Base-by-base conservation (phyloP, 192 early-diverging fungal species). In the Backusella psychrophila region DNA sequence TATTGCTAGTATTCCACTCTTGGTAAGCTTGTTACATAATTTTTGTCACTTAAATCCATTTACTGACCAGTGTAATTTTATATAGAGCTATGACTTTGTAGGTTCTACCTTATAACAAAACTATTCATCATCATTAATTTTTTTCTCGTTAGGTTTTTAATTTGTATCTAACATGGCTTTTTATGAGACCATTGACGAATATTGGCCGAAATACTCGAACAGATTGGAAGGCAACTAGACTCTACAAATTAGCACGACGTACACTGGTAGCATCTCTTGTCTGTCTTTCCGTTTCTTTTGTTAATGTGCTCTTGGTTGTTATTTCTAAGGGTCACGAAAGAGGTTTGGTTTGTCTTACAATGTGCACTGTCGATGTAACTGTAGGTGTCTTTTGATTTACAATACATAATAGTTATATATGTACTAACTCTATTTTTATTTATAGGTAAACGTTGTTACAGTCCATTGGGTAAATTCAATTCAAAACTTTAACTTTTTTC, bases 321-420 rank as follows among this genome's bases (percentile, higher is more conserved):
- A 38, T 85, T 4, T 78, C 80, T 44, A 73, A 79, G 36, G 86
- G 86, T 14, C 79, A 85, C 19, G 83, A 88, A 59, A 77, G 85
- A 23, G 87, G 87, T 21, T 53, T 86, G 9, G 77, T 86, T 15
- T 88, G 87, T 65, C 53, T 88, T 14, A 83, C 87, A 2, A 83
- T 81, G 39, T 88, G 87, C 46, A 88, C 83, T 5, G 75, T 88
- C 4, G 87, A 88, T 76, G 87, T 88, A 44, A 88, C 87, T 0
- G 70, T 86, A 78, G 11, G 53, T 59, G 73, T 44, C 8, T 31
- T 23, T 38, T 3, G 11, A 59, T 59, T 59, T 59, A 26, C 53
- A 59, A 26, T 59, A 59, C 56, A 26, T 26, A 6, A n/a, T 52
- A n/a, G 6, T 7, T 66, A 46, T 38, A 73, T 36, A n/a, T 42